These are phyloP conservation scores for Xylaria scruposa DNA, from an alignment of 495 filamentous ascomycete genomes.

Conservation along the genomic window DNA sequence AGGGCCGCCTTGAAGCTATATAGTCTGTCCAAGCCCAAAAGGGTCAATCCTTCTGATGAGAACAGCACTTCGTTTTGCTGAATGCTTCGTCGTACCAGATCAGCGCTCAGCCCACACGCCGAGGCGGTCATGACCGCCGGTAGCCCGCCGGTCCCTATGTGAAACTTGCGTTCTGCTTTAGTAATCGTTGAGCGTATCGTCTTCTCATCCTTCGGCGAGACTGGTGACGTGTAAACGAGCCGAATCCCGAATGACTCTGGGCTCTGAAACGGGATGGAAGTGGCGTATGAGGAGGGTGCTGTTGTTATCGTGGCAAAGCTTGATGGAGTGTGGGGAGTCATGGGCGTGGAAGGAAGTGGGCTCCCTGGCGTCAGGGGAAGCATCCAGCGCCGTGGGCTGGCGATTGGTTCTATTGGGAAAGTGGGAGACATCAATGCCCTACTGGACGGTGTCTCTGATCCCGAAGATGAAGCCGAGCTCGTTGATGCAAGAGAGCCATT, in stretches of 20 bases:
- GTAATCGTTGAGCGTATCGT: slow-evolving; percentile 46
- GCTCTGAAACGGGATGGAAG: slow-evolving; percentile 31
- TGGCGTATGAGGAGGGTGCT: slow-evolving; percentile 31
- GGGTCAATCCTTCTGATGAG: slow-evolving; percentile 70
- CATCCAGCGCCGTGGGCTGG: slow-evolving; percentile 38
- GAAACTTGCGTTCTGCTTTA: slow-evolving; percentile 54
- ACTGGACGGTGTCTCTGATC: slow-evolving; percentile 53
- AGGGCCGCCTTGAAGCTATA: slow-evolving; percentile 75
- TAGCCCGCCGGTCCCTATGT: slow-evolving; percentile 51
- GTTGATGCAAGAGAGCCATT: slow-evolving; percentile 29
- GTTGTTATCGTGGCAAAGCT: slow-evolving; percentile 45
- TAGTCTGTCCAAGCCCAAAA: slow-evolving; percentile 72
- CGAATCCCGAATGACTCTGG: slow-evolving; percentile 47
- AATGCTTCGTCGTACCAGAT: slow-evolving; percentile 69
- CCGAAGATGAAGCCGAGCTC: slow-evolving; percentile 30
- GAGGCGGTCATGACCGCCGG: slow-evolving; percentile 43
- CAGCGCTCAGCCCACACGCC: slow-evolving; percentile 47
- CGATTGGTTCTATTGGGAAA: slow-evolving; percentile 42
- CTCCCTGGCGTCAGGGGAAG: slow-evolving; percentile 33
- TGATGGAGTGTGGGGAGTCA: slow-evolving; percentile 53
- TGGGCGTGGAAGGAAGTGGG: slow-evolving; percentile 43
- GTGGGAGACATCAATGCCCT: slow-evolving; percentile 46
- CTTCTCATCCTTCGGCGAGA: slow-evolving; percentile 47
- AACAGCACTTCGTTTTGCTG: slow-evolving; percentile 73
- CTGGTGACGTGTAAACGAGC: slow-evolving; percentile 43